These are phyloP conservation scores for Yarrowia galli DNA, from an alignment of 1,139 yeast species.

Conservation along the genomic window DNA sequence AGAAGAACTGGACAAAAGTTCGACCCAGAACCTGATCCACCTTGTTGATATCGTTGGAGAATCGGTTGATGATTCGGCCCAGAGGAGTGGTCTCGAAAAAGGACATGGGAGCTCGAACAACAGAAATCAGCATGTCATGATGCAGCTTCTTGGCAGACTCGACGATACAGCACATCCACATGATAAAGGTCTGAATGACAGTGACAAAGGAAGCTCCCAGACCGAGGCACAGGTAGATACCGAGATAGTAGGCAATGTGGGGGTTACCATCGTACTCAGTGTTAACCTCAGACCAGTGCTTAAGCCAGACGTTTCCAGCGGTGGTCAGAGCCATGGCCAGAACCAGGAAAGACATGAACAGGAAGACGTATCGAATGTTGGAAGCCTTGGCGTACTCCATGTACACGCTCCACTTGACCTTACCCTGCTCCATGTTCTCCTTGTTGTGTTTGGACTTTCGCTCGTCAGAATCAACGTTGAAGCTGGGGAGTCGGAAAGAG, in stretches of 20 bases:
- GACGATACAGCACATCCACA: slow-evolving; percentile 87
- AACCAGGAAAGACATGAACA: slow-evolving; percentile 58
- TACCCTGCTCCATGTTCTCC: slow-evolving; percentile 92
- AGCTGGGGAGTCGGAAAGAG: slow-evolving; percentile 55
- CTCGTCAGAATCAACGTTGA: slow-evolving; percentile 48
- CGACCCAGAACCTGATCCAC: slow-evolving; percentile 88
- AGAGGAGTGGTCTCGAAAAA: slow-evolving; percentile 97
- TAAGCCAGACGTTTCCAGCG: slow-evolving; percentile 84
- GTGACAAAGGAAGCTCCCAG: slow-evolving; percentile 66
- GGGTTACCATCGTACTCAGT: slow-evolving; percentile 75
- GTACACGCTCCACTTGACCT: slow-evolving; percentile 91
- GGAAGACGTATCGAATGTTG: slow-evolving; percentile 69
- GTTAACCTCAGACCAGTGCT: slow-evolving; percentile 96
- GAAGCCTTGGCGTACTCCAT: slow-evolving; percentile 86
- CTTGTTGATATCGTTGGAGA: slow-evolving; percentile 91
- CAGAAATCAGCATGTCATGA: slow-evolving; percentile 77
- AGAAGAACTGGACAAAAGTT: slow-evolving; percentile 82
- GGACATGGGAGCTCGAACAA: slow-evolving; percentile 93
- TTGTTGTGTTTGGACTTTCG: slow-evolving; percentile 47
- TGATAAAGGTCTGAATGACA: slow-evolving; percentile 69
- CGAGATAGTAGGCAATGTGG: slow-evolving; percentile 68
- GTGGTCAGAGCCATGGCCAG: slow-evolving; percentile 68
- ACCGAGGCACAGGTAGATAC: slow-evolving; percentile 79
- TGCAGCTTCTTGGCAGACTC: slow-evolving; percentile 83
- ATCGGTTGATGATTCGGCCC: slow-evolving; percentile 91